Evolutionary conservation across 2,329 filamentous ascomycete genomes (phyloP), one percentile per base, ranked within the genome.

Genomic region (Scorias spongiosa): DNA sequence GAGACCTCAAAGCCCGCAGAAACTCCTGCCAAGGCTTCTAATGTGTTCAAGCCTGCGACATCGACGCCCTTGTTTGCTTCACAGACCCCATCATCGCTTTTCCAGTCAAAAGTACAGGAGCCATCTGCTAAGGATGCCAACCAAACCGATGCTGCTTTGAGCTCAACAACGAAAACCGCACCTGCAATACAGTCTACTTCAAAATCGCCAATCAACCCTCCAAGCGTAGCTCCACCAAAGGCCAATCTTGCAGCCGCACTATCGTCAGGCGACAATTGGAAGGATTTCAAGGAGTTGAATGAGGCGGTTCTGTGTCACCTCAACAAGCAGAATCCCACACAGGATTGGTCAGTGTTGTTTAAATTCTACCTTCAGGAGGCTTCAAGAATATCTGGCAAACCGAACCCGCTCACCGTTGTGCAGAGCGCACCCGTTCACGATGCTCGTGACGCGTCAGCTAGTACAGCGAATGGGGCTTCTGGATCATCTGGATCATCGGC

Each of bases 271-370:
- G 40, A 39, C 17, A 44, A 37, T 32, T 36, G 41, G 26, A 10
- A 40, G 30, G 38, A 39, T 34, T 49, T 58, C 44, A 49, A 49
- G 37, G 20, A 45, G 17, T 49, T 60, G 11, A 60, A 60, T 44
- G 48, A 56, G 28, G 54, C 49, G 12, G 14, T 59, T 6, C 26
- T 55, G n/a, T 44, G 43, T 11, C 55, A 58, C 34, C 39, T 60
- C 18, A 49, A 47, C 26, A 48, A 39, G 9, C 49, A 53, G 39
- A 49, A 56, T 42, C 32, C 45, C 3, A 49, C 42, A n/a, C 42
- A 48, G 29, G 57, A 60, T 46, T 58, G 53, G 52, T 57, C 48
- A 20, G 32, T 42, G 4, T 47, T 57, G n/a, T 48, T 54, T 18
- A 47, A 54, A 29, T 59, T 50, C 44, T 57, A 57, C 39, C 42